Evolutionary conservation across 2,329 filamentous ascomycete genomes (phyloP), one percentile per base, ranked within the genome.

Genomic region (Fusarium pilosicola): DNA sequence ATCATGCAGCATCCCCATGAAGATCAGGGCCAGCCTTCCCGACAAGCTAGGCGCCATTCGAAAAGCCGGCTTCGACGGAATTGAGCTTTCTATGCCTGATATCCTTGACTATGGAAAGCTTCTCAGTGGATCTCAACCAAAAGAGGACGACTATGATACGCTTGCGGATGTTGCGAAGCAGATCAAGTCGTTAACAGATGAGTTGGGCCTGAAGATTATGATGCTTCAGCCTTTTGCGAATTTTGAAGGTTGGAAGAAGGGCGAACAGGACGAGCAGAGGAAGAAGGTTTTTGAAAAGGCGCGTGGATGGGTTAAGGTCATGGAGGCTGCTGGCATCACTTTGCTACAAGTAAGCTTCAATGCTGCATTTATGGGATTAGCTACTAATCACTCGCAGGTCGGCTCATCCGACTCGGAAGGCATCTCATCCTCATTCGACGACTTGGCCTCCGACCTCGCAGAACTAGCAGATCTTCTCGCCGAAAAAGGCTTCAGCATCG

Each of bases 181-280:
- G 44, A 87, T 94, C 56, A 86, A 85, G 58, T 81, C 82, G 0
- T 80, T 92, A 52, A 90, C 88, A 55, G 82, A 87, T 32, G 83
- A 87, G 17, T 84, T 90, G 39, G 81, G 83, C 0, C 81, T 95
- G 3, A 83, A 86, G 41, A 87, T 95, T 63, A 86, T 95, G 79
- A 92, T 94, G 84, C 81, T 95, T 11, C 93, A 95, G 76, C 92
- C 93, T 0, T 95, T 95, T 76, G 84, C 90, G 22, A 93, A 94
- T 75, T 94, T 94, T 65, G 93, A 95, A 76, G 93, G 93, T 3
- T 95, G 93, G 92, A 83, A 86, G 1, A 84, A 85, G 45, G 89
- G 46, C 0, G 30, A 62, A 3, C 51, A 85, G 0, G 89, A 88
- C 4, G 76, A 83, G 2, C 88, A 92, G 79, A 84, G 91, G 7